These are phyloP conservation scores for Phytophthora litchii DNA, from an alignment of 352 stramenopile genomes.

Conservation along the genomic window DNA sequence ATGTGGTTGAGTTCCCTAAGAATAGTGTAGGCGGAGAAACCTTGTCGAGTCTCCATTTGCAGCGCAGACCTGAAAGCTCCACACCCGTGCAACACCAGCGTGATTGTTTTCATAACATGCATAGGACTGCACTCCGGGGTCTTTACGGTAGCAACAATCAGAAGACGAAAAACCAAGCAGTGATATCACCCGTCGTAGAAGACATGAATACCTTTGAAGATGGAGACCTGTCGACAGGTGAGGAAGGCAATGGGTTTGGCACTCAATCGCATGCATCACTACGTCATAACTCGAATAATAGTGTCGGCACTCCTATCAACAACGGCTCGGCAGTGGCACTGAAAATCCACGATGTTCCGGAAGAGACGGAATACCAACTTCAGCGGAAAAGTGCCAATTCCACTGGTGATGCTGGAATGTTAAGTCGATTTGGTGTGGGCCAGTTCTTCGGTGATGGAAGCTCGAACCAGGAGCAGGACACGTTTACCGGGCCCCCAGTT, in stretches of 20 bases:
- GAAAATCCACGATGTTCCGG: conserved; percentile 33
- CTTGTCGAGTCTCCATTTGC: not conserved
- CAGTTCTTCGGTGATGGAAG: conserved; percentile 30
- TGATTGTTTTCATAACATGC: conserved; percentile 33
- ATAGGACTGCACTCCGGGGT: conserved; percentile 43
- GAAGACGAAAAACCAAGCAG: conserved; percentile 56
- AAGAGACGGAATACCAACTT: conserved; percentile 31
- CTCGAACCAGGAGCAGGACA: conserved; percentile 51
- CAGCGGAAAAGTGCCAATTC: conserved; percentile 34
- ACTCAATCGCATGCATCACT: conserved; percentile 10
- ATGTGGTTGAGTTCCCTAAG: conserved; percentile 18
- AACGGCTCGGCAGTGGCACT: conserved; percentile 27
- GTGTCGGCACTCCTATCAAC: conserved; percentile 3
- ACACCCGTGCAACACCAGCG: conserved; percentile 3
- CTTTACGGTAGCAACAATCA: conserved; percentile 41
- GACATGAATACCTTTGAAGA: conserved; percentile 35
- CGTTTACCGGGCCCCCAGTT: conserved; percentile 3
- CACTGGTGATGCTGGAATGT: conserved; percentile 13
- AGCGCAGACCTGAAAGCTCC: conserved; percentile 1
- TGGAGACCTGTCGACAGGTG: conserved; percentile 24
- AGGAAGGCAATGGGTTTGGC: conserved; percentile 35
- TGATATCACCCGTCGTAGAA: conserved; percentile 57
- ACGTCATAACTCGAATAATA: conserved; percentile 20
- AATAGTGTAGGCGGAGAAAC: conserved; percentile 20
- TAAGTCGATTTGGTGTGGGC: conserved; percentile 24